Evolutionary conservation across 2,329 filamentous ascomycete genomes (phyloP).

Genomic region (Zymoseptoria ardabiliae): DNA sequence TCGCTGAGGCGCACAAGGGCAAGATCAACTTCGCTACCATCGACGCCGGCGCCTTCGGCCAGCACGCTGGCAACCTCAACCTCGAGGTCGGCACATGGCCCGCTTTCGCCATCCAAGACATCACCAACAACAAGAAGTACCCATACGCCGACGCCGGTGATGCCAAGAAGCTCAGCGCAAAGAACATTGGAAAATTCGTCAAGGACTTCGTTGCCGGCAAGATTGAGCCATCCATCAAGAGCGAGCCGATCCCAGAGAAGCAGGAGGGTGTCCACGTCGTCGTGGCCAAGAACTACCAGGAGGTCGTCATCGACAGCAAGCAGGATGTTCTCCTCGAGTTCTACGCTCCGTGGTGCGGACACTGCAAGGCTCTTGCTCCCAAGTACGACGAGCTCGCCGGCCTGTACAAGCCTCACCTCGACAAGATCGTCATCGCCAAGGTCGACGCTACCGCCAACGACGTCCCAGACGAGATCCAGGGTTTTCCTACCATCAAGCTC

Average conservation of each 20-base stretch:
- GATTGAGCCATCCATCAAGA: slow-evolving; percentile 95
- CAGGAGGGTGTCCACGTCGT: slow-evolving; percentile 86
- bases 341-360: slow-evolving; percentile 81
- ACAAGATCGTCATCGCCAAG: slow-evolving; percentile 66
- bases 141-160: slow-evolving; percentile 64
- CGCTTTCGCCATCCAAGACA: slow-evolving; percentile 95
- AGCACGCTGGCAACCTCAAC: slow-evolving; percentile 94
- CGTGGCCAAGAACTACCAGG: slow-evolving; percentile 88
- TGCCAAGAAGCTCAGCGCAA: slow-evolving; percentile 66
- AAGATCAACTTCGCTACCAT: slow-evolving; percentile 97
- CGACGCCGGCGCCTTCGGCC: slow-evolving; percentile 87
- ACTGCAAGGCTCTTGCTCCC: slow-evolving; percentile 62
- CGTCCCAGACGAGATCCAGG: slow-evolving; percentile 90
- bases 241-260: slow-evolving; percentile 87
- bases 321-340: slow-evolving; percentile 98
- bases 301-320: slow-evolving; percentile 81
- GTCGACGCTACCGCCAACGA: slow-evolving; percentile 95
- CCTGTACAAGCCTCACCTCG: slow-evolving; percentile 46
- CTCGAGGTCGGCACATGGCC: slow-evolving; percentile 93
- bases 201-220: slow-evolving; percentile 80
- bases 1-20: slow-evolving; percentile 89
- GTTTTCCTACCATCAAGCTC: slow-evolving; percentile 99
- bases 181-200: slow-evolving; percentile 73
- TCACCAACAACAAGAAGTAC: slow-evolving; percentile 92
- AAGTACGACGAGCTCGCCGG: slow-evolving; percentile 60